Evolutionary conservation across 257 asterid genomes (phyloP).

Genomic region (Penstemon davidsonii): DNA sequence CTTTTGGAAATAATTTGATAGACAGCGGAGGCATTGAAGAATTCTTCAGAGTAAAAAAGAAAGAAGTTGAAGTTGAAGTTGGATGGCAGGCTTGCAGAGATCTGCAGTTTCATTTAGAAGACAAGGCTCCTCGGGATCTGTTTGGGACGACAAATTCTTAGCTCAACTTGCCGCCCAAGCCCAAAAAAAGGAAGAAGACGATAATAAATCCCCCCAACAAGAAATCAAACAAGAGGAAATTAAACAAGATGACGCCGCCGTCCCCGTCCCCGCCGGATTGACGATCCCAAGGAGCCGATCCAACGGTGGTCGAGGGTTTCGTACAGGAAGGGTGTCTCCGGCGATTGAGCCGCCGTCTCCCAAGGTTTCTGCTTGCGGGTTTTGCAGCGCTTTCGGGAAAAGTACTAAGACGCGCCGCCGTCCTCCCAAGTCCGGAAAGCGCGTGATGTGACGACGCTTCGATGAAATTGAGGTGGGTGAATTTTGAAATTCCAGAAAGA

Average conservation of each 20-base stretch:
- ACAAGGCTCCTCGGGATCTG: constrained; percentile 59
- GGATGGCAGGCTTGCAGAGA: constrained; percentile 59
- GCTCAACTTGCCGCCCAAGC: constrained; percentile 33
- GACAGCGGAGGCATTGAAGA: neutral
- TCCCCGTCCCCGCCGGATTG: constrained; percentile 28
- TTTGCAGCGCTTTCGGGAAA: constrained; percentile 43
- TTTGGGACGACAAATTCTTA: constrained; percentile 53
- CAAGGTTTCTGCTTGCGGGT: constrained; percentile 46
- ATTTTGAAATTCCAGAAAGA: constrained; percentile 18
- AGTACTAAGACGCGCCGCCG: constrained; percentile 39
- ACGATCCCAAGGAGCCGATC: constrained; percentile 55
- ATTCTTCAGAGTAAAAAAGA: neutral
- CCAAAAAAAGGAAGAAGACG: constrained; percentile 26
- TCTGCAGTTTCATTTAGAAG: constrained; percentile 54
- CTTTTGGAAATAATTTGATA: no score
- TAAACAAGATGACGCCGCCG: neutral
- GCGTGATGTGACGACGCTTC: constrained; percentile 36
- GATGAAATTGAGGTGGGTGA: constrained; percentile 34
- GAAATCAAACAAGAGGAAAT: neutral
- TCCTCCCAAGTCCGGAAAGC: constrained; percentile 36
- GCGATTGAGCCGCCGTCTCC: constrained; percentile 59
- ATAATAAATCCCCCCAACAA: constrained; percentile 11
- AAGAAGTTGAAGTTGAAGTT: neutral
- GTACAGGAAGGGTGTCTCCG: constrained; percentile 42
- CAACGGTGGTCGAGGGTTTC: constrained; percentile 42